phyloP scores from a whole-genome alignment of 2,329 filamentous ascomycete species.

The Xylariaceae sp. region DNA sequence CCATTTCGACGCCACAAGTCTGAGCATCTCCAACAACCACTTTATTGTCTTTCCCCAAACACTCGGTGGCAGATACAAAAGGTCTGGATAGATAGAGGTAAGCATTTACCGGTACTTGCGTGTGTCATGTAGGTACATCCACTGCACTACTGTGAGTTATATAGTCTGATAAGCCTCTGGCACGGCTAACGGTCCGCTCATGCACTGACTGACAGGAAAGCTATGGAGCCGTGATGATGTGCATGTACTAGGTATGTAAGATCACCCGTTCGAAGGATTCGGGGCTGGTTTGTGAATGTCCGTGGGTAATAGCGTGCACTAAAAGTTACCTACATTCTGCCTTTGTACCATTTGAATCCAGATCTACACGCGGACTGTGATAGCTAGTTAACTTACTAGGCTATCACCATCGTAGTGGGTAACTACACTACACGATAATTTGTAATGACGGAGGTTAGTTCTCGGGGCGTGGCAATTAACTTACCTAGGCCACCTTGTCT shows the following conservation, averaged over 20 bases:
- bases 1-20: conserved; percentile 17
- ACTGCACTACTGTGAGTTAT: neutral
- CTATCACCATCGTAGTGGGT: neutral
- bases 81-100: too few species aligned
- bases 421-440: neutral
- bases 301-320: neutral
- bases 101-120: too few species aligned
- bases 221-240: conserved; percentile 21
- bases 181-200: conserved; percentile 26
- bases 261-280: conserved; percentile 14
- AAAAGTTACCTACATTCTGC: too few species aligned
- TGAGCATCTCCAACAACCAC: conserved; percentile 18
- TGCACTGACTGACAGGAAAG: conserved; percentile 19
- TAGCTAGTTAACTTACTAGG: neutral
- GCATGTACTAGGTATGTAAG: conserved; percentile 10
- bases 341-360: neutral
- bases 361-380: neutral
- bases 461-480: neutral
- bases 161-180: conserved; percentile 12
- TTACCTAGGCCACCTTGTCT: neutral
- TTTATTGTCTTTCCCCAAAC: conserved; percentile 20
- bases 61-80: conserved; percentile 10
- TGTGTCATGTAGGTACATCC: neutral
- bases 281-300: conserved; percentile 7
- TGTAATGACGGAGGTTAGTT: conserved; percentile 7